phyloP scores from a whole-genome alignment of 805 yeast genomes.

The Groenewaldozyma salmanticensis region DNA sequence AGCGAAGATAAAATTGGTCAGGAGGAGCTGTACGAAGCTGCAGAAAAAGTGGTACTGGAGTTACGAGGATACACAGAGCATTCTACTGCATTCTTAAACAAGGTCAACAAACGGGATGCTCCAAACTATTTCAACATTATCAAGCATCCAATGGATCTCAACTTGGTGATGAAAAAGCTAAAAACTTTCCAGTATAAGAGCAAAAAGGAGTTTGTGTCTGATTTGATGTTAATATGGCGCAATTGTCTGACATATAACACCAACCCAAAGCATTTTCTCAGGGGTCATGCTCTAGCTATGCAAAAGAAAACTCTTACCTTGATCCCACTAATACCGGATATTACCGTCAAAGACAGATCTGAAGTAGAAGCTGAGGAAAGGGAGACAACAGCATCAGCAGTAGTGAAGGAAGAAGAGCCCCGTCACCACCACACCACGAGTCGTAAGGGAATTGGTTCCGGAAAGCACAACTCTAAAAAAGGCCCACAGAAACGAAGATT shows the following conservation, averaged over 20 bases:
- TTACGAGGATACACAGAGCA: constrained; percentile 89
- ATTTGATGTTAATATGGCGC: constrained; percentile 88
- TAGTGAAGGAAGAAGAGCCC: constrained; percentile 12
- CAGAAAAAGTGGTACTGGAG: constrained; percentile 89
- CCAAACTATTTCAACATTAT: constrained; percentile 90
- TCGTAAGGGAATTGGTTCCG: constrained; percentile 33
- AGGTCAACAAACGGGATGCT: constrained; percentile 96
- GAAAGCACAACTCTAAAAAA: constrained; percentile 18
- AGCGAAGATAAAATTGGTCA: constrained; percentile 92
- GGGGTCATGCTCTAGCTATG: constrained; percentile 95
- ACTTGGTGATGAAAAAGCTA: constrained; percentile 85
- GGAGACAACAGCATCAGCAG: constrained; percentile 7
- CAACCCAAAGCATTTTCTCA: constrained; percentile 83
- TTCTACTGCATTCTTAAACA: constrained; percentile 89
- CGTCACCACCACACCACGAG: constrained; percentile 9
- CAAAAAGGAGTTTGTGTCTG: constrained; percentile 88
- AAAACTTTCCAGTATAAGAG: constrained; percentile 73
- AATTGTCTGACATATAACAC: constrained; percentile 90
- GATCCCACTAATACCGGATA: constrained; percentile 83
- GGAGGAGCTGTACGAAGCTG: constrained; percentile 94
- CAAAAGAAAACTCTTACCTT: constrained; percentile 73
- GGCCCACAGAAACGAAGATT: constrained; percentile 20
- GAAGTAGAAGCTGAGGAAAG: constrained; percentile 33
- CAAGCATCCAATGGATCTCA: constrained; percentile 92
- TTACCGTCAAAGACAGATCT: constrained; percentile 49